These are phyloP conservation scores for Poronia punctata DNA, from an alignment of 495 filamentous ascomycete species.

Conservation along the genomic window DNA sequence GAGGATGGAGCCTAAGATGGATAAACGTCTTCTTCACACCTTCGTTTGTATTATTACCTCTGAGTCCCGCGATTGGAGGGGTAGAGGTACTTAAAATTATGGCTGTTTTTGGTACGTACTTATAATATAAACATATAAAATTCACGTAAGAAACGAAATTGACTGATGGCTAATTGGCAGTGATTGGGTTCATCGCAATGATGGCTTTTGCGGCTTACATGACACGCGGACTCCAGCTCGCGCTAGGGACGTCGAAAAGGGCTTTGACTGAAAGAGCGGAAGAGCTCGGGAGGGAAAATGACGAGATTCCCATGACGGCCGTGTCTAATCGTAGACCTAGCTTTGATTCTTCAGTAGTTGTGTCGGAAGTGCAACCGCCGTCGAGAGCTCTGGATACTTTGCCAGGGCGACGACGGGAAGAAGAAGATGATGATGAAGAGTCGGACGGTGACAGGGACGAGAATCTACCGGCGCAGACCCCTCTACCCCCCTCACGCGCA, in stretches of 20 bases:
- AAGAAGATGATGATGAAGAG: neutral
- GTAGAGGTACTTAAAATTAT: conserved; percentile 50
- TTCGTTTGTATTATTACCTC: conserved; percentile 46
- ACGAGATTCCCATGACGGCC: conserved; percentile 33
- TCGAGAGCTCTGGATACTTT: conserved; percentile 10
- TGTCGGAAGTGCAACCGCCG: conserved; percentile 9
- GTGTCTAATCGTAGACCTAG: conserved; percentile 1
- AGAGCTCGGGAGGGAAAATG: conserved; percentile 36
- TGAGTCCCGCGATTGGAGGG: conserved; percentile 43
- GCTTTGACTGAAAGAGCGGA: conserved; percentile 42
- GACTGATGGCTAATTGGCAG: conserved; percentile 15
- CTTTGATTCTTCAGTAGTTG: conserved; percentile 2
- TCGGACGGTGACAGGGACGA: neutral
- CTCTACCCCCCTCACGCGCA: conserved; percentile 34
- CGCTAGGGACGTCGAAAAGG: conserved; percentile 41
- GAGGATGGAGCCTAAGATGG: conserved; percentile 47
- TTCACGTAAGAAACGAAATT: neutral
- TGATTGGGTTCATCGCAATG: conserved; percentile 45
- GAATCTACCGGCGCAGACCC: conserved; percentile 23
- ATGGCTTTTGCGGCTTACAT: conserved; percentile 41
- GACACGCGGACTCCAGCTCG: conserved; percentile 40
- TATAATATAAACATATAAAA: neutral
- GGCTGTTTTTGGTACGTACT: conserved; percentile 40
- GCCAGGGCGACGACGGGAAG: neutral
- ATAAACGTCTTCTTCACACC: conserved; percentile 51